Conservation (phyloP, 441 rosid species). For the Syzygium malaccense region DNA sequence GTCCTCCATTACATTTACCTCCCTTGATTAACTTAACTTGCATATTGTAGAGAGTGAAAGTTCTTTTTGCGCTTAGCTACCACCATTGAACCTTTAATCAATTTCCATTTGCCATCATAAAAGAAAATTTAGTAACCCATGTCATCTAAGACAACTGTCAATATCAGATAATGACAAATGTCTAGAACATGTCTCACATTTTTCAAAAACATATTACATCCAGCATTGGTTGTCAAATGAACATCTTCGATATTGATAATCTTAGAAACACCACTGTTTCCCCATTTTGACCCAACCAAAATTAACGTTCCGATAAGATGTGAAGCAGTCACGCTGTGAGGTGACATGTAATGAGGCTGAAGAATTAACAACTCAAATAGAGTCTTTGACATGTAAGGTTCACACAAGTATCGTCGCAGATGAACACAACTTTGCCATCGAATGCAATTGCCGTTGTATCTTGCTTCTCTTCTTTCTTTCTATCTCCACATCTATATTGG, state of each 20-base stretch:
- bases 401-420: fast-evolving
- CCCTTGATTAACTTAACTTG: neutral
- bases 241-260: fast-evolving
- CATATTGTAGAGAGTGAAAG: neutral
- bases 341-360: neutral
- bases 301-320: fast-evolving
- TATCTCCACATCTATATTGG: neutral
- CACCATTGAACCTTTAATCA: neutral
- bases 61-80: neutral
- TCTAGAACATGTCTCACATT: no score
- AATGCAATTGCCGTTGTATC: fast-evolving
- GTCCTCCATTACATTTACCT: neutral
- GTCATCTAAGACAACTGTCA: neutral
- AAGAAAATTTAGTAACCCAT: neutral
- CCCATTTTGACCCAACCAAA: neutral
- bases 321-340: neutral
- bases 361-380: neutral
- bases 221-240: neutral
- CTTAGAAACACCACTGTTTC: neutral
- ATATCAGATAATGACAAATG: neutral
- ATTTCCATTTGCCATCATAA: neutral
- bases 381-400: neutral
- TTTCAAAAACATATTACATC: neutral
- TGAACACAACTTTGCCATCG: fast-evolving
- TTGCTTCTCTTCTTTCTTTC: neutral